Base-by-base conservation (phyloP, 1,284 basidiomycete species). In the Inonotus obliquus region DNA sequence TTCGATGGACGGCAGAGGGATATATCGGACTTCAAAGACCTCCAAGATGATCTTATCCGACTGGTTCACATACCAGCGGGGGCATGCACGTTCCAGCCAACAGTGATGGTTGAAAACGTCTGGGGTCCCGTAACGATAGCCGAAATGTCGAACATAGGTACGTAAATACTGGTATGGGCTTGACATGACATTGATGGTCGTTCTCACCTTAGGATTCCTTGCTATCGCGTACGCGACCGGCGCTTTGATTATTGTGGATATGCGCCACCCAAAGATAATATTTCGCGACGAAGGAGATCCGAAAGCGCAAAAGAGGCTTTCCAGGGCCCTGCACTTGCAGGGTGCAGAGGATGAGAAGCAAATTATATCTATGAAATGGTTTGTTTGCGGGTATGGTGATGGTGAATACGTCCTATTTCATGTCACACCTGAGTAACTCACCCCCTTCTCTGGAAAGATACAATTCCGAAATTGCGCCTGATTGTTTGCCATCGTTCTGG, bases 141-240 rank as follows among this genome's bases (percentile, higher is more conserved):
- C 67, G 83, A 86, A 1, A 72, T 90, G 14, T 86, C 86, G 1
- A 85, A 91, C 70, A 81, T 87, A 59, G 91, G 88, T 89, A 44
- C 1, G 9, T 13, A 19, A 38, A 32, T 19, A 39, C 17, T 35
- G 29, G 14, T 14, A 4, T 39, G 17, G n/a, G 6, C 19, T 27
- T 29, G 39, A n/a, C 2, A 13, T 38, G 1, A 6, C n/a, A 47
- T 21, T 56, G n/a, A 39, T 19, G 11, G 19, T 10, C 17, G 19
- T 44, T 38, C 21, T 41, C 37, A 56, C 51, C 44, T 57, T 66
- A 91, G 91, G 91, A 2, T 91, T 94, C 70, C 74, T 92, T 41
- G 88, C 91, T 0, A 78, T 86, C 1, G 83, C 86, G 1, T 92
- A 88, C 69, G 70, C 73, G 4, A 80, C 81, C 57, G 85, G 84